Evolutionary conservation across 495 filamentous ascomycete genomes (phyloP), one percentile per base, ranked within the genome.

Genomic region (Cercophora newfieldiana): DNA sequence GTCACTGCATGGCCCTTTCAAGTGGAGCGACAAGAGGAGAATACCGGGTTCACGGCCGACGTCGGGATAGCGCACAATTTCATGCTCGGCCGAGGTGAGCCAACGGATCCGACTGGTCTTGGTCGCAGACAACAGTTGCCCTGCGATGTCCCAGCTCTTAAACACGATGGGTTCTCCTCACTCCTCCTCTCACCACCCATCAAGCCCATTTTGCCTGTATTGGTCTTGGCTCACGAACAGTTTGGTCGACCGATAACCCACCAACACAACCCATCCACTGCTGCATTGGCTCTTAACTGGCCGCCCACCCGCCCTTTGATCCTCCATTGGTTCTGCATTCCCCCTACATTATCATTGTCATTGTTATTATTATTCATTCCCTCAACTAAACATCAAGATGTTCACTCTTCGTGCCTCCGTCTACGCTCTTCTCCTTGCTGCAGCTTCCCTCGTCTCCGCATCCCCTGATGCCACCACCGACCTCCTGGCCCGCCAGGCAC

Each of bases 401-500:
- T 22, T 59, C 50, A 51, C 7, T 7, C 19, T 62, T 66, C 72
- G 22, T 25, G n/a, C 49, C 14, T 63, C 44, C 6, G 7, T 61
- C 18, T 18, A 65, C 10, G 21, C 72, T 29, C 59, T 67, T 48
- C 59, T 63, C 12, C 19, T 70, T 14, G 64, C 57, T 1, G 64
- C 64, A n/a, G 22, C 22, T 25, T 12, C 53, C 31, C 55, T 66
- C 26, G 59, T 63, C 3, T 29, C 55, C 12, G 22, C 29, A 1
- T 24, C 29, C 0, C 50, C 64, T 14, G 57, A 44, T 55, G n/a
- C n/a, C n/a, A 53, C 65, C 22, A 59, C 37, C 37, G 66, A 54
- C 47, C 54, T 61, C 44, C 24, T 71, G n/a, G 50, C 60, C 10
- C 55, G 71, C 3, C 71, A 73, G 47, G 68, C 68, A 6, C 71